Conservation (phyloP, 768 basidiomycete species). For the Amanita polypyramis region DNA sequence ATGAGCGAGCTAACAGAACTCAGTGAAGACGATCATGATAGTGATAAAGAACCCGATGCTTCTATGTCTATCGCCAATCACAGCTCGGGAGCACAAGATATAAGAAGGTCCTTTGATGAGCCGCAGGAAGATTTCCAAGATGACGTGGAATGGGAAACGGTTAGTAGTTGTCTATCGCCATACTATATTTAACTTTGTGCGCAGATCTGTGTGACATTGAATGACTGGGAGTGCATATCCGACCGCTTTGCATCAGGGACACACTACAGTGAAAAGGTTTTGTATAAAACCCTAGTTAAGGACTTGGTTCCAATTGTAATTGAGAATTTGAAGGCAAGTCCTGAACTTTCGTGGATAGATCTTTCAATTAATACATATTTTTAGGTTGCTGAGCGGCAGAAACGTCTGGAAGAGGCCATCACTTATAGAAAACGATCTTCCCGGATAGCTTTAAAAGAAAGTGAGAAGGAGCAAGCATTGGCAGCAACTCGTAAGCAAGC, state of each 20-base stretch:
- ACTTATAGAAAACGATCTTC: constrained; percentile 86
- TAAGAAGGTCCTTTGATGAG: constrained; percentile 3
- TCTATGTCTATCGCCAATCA: neutral
- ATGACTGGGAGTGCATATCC: constrained; percentile 78
- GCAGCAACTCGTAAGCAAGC: constrained; percentile 45
- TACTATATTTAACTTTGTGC: neutral
- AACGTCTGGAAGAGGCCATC: constrained; percentile 61
- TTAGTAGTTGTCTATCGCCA: constrained; percentile 23
- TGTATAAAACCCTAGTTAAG: constrained; percentile 58
- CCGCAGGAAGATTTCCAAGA: constrained; percentile 19
- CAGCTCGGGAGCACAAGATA: neutral
- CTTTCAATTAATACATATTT: constrained; percentile 2
- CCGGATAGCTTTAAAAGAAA: constrained; percentile 74
- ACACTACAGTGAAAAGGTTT: constrained; percentile 71
- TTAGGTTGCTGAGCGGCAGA: constrained; percentile 55
- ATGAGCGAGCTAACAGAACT: constrained; percentile 71
- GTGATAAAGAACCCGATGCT: neutral
- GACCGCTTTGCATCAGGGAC: constrained; percentile 67
- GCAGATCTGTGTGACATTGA: constrained; percentile 73
- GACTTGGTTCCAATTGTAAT: constrained; percentile 64
- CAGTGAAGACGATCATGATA: constrained; percentile 33
- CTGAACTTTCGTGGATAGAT: neutral
- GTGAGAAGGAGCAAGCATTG: constrained; percentile 65
- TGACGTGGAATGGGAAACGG: constrained; percentile 86
- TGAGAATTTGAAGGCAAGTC: constrained; percentile 51